These are phyloP conservation scores for Pleurozium schreberi DNA, from an alignment of 225 moss, liverwort and hornwort species.

Conservation along the genomic window DNA sequence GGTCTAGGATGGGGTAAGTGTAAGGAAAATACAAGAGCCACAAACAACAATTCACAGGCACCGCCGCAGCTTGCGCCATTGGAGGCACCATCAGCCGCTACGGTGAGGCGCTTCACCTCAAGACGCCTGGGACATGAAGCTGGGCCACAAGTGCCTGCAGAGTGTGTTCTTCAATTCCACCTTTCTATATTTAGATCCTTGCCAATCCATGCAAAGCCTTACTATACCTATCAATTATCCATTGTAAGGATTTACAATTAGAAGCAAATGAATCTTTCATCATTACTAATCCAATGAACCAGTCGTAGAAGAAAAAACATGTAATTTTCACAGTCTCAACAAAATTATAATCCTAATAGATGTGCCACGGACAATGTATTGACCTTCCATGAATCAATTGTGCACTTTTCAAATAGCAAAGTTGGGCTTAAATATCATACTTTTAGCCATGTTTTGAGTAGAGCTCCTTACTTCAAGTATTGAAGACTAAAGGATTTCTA, in stretches of 20 bases:
- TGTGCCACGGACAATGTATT: fast-evolving
- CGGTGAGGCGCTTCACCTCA: no score
- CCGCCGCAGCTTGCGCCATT: no score
- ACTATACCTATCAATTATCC: background rate
- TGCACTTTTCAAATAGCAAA: fast-evolving
- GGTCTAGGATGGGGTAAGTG: no score
- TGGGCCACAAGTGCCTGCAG: no score
- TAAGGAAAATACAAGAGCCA: no score
- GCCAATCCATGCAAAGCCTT: fast-evolving
- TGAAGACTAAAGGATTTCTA: fast-evolving
- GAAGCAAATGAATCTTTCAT: background rate
- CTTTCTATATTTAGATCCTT: background rate
- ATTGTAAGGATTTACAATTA: background rate
- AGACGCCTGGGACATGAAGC: no score
- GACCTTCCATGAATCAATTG: fast-evolving
- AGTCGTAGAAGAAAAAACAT: background rate
- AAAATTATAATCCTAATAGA: background rate
- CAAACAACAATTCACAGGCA: no score
- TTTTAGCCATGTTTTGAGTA: fast-evolving
- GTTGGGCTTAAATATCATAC: fast-evolving
- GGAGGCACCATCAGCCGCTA: no score
- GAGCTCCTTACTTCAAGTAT: fast-evolving
- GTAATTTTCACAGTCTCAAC: fast-evolving
- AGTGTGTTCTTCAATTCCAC: no score
- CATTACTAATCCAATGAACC: no score